These are phyloP conservation scores for Plasmodium inui DNA, from an alignment of 169 alveolate species.

Conservation along the genomic window DNA sequence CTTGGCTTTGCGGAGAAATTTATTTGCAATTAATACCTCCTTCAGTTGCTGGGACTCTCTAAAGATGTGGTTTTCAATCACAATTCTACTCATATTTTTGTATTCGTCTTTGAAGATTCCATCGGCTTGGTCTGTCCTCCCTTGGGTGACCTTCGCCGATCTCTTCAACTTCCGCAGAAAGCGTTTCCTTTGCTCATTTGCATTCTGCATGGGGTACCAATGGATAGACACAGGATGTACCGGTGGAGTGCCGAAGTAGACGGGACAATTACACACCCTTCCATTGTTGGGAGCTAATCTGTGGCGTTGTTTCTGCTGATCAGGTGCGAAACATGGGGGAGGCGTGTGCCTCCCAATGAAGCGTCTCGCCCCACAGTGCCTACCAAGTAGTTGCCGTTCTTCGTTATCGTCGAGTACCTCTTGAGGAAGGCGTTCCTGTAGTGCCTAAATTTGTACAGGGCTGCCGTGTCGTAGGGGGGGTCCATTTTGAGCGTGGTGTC, in stretches of 20 bases:
- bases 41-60: slow-evolving; percentile 29
- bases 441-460: slow-evolving; percentile 31
- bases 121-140: not conserved
- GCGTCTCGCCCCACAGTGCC: not conserved
- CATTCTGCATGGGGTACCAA: slow-evolving; percentile 19
- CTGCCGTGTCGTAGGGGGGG: slow-evolving; percentile 46
- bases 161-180: slow-evolving; percentile 30
- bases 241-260: not conserved
- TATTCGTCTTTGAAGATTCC: slow-evolving; percentile 43
- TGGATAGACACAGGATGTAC: not conserved
- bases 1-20: slow-evolving; percentile 50
- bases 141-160: slow-evolving; percentile 33
- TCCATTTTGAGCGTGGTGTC: slow-evolving; percentile 12
- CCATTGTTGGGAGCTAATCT: not conserved
- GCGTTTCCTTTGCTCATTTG: slow-evolving; percentile 49
- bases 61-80: slow-evolving; percentile 26
- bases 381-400: slow-evolving; percentile 62
- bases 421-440: slow-evolving; percentile 35
- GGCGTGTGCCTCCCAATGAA: not conserved
- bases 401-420: slow-evolving; percentile 44
- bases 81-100: slow-evolving; percentile 40
- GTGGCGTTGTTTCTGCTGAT: too few species aligned
- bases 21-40: slow-evolving; percentile 45
- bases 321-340: not conserved
- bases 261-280: not conserved